Base-by-base conservation (phyloP, 352 stramenopile species). In the Blastocystis sp. region DNA sequence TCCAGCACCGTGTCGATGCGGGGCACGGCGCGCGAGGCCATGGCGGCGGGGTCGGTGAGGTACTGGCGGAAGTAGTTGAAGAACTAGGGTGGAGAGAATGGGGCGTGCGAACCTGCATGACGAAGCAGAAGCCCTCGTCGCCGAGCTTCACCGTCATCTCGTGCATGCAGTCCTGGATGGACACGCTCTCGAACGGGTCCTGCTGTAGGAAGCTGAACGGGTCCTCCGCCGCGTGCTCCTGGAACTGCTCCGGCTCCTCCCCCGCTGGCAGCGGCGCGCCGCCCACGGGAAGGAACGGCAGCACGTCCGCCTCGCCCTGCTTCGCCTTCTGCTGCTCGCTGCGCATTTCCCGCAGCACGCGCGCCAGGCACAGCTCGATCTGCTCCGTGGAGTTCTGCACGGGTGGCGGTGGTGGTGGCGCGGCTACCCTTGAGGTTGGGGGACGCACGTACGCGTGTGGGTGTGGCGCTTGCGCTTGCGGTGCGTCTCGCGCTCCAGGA, bases 51-150 rank as follows among this genome's bases (percentile, higher is more conserved):
- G 7, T 64, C 43, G 7, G 71, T 81, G 23, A 81, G 71, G 62
- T 81, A 67, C 28, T 81, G 43, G 21, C 45, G 71, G 56, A 81
- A 81, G 59, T 53, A 81, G 56, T 81, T 81, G 56, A 81, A 81
- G 52, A 81, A 81, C 71, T 81, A 67, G 40, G 40, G 62, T 67
- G 23, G 14, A 2, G 62, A n/a, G 7, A 21, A 52, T 11, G 17
- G 21, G 10, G 2, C 17, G 48, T 4, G 3, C n/a, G 7, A 40
- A 81, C 71, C 56, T 81, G 71, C 23, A 81, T 81, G 9, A 81
- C 45, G 40, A 81, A 81, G 59, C 71, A 81, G 52, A 81, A 81
- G 43, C 52, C 52, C 40, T 81, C 71, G 41, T 81, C 71, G 21
- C 71, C 71, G 45, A 64, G 56, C 71, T 81, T 81, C 38, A 66